Evolutionary conservation across 441 rosid species (phyloP).

Genomic region (Pelargonium fulgidum): DNA sequence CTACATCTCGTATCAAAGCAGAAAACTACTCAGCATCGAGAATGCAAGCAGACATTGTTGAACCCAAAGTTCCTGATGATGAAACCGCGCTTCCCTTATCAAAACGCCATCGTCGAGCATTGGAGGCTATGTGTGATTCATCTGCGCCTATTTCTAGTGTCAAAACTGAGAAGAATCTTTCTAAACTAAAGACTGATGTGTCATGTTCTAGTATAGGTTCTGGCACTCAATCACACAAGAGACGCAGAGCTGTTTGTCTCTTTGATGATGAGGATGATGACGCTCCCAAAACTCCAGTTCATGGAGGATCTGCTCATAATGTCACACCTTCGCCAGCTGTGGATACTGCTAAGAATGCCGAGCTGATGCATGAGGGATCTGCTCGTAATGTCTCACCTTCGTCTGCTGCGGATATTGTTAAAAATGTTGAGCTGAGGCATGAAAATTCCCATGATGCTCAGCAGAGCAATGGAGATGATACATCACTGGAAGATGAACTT

Average conservation of each 20-base stretch:
- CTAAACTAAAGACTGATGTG: conserved; percentile 32
- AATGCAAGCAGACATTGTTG: conserved; percentile 29
- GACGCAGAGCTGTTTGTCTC: conserved; percentile 84
- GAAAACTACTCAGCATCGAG: conserved; percentile 38
- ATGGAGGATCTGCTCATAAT: conserved; percentile 47
- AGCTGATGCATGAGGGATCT: conserved; percentile 20
- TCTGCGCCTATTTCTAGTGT: conserved; percentile 34
- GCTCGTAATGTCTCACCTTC: conserved; percentile 13
- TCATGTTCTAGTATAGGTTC: conserved; percentile 32
- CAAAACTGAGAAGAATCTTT: conserved; percentile 37
- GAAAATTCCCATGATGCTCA: conserved; percentile 28
- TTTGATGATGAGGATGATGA: conserved; percentile 66
- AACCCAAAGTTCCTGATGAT: conserved; percentile 39
- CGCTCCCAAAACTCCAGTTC: conserved; percentile 89
- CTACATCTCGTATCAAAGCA: conserved; percentile 29
- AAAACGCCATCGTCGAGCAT: conserved; percentile 49
- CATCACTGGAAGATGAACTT: conserved; percentile 30
- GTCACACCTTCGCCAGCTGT: conserved; percentile 30
- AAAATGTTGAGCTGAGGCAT: conserved; percentile 26
- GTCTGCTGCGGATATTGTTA: conserved; percentile 31
- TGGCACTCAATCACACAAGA: conserved; percentile 43
- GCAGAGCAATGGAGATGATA: conserved; percentile 17
- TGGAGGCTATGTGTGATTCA: conserved; percentile 55
- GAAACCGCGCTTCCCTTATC: conserved; percentile 57
- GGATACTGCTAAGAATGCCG: conserved; percentile 32